phyloP scores from a whole-genome alignment of 306 rosid species.

The Gillenia trifoliata region DNA sequence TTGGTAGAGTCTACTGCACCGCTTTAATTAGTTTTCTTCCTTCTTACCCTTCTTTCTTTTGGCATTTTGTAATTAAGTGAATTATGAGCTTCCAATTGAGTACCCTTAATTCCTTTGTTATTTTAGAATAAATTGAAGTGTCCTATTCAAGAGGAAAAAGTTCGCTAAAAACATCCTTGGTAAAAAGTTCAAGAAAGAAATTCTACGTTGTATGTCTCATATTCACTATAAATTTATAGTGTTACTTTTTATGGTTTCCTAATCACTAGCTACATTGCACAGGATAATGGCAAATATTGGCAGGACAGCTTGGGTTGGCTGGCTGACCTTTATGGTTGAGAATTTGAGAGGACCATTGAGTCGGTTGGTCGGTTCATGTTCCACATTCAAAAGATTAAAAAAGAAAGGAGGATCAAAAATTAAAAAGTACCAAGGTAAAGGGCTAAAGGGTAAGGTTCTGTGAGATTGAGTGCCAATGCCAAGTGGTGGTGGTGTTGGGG shows the following conservation, averaged over 20 bases:
- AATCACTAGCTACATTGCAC: slow-evolving; percentile 22
- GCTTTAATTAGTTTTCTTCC: background rate
- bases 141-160: background rate
- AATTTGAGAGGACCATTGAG: slow-evolving; percentile 32
- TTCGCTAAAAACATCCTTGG: background rate
- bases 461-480: slow-evolving; percentile 47
- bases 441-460: slow-evolving; percentile 17
- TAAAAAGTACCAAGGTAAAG: slow-evolving; percentile 1
- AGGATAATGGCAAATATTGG: slow-evolving; percentile 16
- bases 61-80: slow-evolving; percentile 8
- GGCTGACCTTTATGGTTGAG: slow-evolving; percentile 29
- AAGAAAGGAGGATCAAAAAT: background rate
- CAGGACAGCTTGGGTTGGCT: slow-evolving; percentile 28
- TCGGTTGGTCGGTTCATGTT: slow-evolving; percentile 60
- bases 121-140: background rate
- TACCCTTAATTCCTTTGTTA: background rate
- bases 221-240: slow-evolving; percentile 12
- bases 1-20: slow-evolving; percentile 10
- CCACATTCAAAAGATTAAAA: slow-evolving; percentile 23
- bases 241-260: slow-evolving; percentile 34
- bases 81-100: slow-evolving; percentile 8
- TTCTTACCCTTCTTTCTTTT: background rate
- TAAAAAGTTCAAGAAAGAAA: background rate
- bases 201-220: background rate
- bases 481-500: slow-evolving; percentile 35